A percentile compares a stretch with the other conserved stretches of the same genome.
These are phyloP conservation scores for Solanum chmielewskii DNA, from an alignment of 257 asterid species.

Conservation along the genomic window DNA sequence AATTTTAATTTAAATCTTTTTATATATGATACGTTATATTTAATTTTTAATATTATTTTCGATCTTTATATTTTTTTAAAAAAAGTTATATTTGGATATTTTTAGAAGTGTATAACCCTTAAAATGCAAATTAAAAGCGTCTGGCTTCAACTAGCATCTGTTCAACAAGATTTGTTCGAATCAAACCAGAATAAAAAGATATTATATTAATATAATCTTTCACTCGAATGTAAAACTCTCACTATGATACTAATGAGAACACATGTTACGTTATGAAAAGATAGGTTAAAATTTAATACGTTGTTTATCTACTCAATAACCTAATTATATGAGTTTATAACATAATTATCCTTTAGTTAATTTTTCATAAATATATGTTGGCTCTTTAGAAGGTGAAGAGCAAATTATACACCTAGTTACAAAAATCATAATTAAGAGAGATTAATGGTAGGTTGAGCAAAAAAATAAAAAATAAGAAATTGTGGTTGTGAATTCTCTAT, in stretches of 20 bases:
- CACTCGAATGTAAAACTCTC: not conserved
- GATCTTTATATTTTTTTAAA: no score
- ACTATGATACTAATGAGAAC: not conserved
- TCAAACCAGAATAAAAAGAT: not conserved
- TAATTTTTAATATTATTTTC: no score
- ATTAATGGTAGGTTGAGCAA: not conserved
- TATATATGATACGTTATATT: no score
- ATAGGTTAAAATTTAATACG: no score
- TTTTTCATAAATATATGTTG: not conserved
- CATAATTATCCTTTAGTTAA: not conserved
- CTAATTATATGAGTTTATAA: not conserved
- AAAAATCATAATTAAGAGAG: not conserved
- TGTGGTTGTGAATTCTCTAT: constrained; percentile 9
- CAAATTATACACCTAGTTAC: not conserved
- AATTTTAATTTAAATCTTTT: no score
- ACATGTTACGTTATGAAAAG: not conserved
- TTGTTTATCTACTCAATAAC: not conserved
- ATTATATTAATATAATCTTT: not conserved
- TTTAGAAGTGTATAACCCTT: not conserved
- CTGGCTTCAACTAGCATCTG: not conserved
- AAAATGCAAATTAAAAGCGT: not conserved
- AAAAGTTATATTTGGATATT: not conserved
- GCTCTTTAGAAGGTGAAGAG: not conserved
- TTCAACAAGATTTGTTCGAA: not conserved
- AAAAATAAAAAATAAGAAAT: not conserved